Evolutionary conservation across 257 asterid genomes (phyloP).

Genomic region (Ehretia macrophylla): DNA sequence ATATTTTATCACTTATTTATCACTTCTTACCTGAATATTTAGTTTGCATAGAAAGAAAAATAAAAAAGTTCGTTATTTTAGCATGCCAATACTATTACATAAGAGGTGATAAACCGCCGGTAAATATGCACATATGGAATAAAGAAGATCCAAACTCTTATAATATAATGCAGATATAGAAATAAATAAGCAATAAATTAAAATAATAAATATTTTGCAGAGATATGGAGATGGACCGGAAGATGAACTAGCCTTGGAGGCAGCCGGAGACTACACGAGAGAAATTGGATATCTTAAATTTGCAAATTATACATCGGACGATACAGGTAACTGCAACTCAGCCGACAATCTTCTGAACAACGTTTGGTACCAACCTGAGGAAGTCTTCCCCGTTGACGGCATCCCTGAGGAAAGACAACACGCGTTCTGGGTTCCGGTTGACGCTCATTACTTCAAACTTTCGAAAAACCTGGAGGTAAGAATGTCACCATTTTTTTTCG

Average conservation of each 20-base stretch:
- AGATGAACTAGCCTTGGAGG: constrained; percentile 43
- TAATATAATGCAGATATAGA: background rate
- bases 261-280: too few relatives aligned
- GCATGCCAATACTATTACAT: too few relatives aligned
- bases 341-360: constrained; percentile 39
- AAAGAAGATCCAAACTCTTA: too few relatives aligned
- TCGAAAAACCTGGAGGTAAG: constrained; percentile 33
- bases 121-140: too few relatives aligned
- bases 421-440: constrained; percentile 47
- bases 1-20: too few relatives aligned
- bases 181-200: background rate
- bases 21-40: too few relatives aligned
- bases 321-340: constrained; percentile 2
- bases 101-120: too few relatives aligned
- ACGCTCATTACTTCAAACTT: constrained; percentile 18
- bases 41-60: too few relatives aligned
- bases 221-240: constrained; percentile 51
- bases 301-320: constrained; percentile 22
- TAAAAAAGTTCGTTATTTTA: too few relatives aligned
- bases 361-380: constrained; percentile 58
- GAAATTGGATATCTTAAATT: constrained; percentile 33
- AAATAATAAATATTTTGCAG: constrained; percentile 20
- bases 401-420: constrained; percentile 48
- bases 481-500: background rate
- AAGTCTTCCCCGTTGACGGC: constrained; percentile 48